phyloP scores from a whole-genome alignment of 1,139 yeast genomes.

The Blastobotrys persicus region DNA sequence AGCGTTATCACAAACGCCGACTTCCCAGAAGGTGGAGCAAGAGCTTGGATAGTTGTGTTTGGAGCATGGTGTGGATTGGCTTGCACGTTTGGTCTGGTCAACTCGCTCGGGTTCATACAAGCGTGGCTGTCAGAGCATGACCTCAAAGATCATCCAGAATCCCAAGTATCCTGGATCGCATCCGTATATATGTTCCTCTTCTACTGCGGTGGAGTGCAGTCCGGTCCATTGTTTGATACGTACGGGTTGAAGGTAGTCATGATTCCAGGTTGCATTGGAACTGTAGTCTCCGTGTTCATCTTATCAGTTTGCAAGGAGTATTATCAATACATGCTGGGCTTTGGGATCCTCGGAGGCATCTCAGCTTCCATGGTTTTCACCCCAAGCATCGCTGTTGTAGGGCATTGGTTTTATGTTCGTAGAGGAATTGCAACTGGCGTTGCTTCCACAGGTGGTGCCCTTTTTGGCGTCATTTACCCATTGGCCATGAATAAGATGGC shows the following conservation, averaged over 20 bases:
- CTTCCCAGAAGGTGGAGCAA: neutral
- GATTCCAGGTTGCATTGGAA: constrained; percentile 46
- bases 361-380: constrained; percentile 59
- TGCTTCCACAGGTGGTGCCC: constrained; percentile 63
- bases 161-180: constrained; percentile 68
- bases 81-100: constrained; percentile 63
- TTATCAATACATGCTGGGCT: constrained; percentile 59
- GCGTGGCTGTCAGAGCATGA: constrained; percentile 60
- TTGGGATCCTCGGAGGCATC: constrained; percentile 53
- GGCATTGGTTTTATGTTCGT: constrained; percentile 59
- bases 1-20: neutral
- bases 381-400: constrained; percentile 57
- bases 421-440: constrained; percentile 62
- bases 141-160: constrained; percentile 44
- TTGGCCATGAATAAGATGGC: constrained; percentile 55
- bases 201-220: constrained; percentile 54
- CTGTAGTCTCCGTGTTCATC: constrained; percentile 52
- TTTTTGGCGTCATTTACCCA: constrained; percentile 66
- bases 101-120: constrained; percentile 68
- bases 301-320: constrained; percentile 53
- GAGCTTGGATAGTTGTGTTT: constrained; percentile 53
- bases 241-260: constrained; percentile 57
- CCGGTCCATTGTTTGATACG: constrained; percentile 61
- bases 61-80: constrained; percentile 65
- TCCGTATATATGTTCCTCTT: constrained; percentile 56